Base-by-base conservation (phyloP, 495 filamentous ascomycete genomes). In the Neurospora terricola region DNA sequence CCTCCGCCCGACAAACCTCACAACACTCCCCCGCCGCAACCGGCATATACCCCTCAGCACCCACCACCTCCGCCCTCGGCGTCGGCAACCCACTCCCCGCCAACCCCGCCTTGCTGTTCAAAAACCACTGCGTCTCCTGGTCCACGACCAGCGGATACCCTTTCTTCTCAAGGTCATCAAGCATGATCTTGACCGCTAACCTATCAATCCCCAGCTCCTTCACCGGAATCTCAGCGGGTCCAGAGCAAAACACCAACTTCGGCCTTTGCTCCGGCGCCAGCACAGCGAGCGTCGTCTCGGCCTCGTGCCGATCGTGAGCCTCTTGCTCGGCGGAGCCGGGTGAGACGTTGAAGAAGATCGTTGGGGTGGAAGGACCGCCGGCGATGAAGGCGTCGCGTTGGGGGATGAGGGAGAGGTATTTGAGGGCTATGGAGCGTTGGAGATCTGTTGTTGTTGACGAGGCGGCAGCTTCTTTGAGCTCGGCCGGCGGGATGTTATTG, bases 401-500 rank as follows among this genome's bases (percentile, higher is more conserved):
- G 6, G 81, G 72, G 23, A 81, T 76, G 34, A 80, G 74, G 48
- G 69, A 72, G 72, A 80, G 75, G 48, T 80, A 76, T 70, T 80
- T 80, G 40, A 70, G 74, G 5, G 78, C 74, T 8, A 80, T 73
- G 3, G 75, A 73, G 14, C 69, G 69, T 23, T 72, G 74, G 18
- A 80, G 71, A 5, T 37, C 81, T 23, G 83, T 78, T 66, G 86
- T 14, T 6, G 86, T 72, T 83, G 14, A 6, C 5, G 54, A 30
- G 14, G 12, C 14, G 14, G 48, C 21, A 14, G n/a, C 43, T 4
- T 30, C 54, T 66, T 66, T 72, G 5, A 88, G 80, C 42, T 87
- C 82, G 66, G 86, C 78, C 4, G 83, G 79, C 0, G 87, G 86
- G 2, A 80, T 77, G 36, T 76, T 77, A 74, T 87, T 87, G 79